These are phyloP conservation scores for Chenopodium album DNA, from an alignment of 148 eudicot genomes.

Conservation along the genomic window DNA sequence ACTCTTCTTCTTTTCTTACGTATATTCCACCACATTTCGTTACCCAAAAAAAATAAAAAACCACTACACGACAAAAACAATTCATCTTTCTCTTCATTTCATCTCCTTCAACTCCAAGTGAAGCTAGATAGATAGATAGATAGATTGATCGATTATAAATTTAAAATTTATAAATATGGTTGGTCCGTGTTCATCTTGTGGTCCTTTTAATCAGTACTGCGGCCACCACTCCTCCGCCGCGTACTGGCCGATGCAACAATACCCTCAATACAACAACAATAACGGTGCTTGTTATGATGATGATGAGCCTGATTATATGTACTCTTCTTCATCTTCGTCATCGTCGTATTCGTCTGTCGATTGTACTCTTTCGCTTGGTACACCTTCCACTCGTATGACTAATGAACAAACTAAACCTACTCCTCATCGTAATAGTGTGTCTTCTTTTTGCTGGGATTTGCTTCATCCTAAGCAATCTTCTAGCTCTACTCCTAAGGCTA, in stretches of 20 bases:
- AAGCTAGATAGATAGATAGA: too few species aligned
- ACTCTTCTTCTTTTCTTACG: neutral
- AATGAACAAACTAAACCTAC: slow-evolving; percentile 3
- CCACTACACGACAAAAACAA: neutral
- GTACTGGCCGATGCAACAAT: slow-evolving; percentile 38
- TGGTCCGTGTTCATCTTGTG: slow-evolving; percentile 54
- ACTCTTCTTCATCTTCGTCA: slow-evolving; percentile 28
- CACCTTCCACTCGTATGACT: slow-evolving; percentile 68
- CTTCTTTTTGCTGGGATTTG: slow-evolving; percentile 69
- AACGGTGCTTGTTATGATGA: slow-evolving; percentile 24
- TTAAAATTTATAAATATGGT: slow-evolving; percentile 30
- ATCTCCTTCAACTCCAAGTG: neutral
- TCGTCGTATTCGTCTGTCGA: slow-evolving; percentile 58
- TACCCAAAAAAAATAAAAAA: too few species aligned
- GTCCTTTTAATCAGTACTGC: slow-evolving; percentile 25
- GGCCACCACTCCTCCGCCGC: slow-evolving; percentile 16
- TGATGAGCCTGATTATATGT: slow-evolving; percentile 30
- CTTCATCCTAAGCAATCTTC: slow-evolving; percentile 43
- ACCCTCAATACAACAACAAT: slow-evolving; percentile 20
- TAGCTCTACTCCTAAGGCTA: slow-evolving; percentile 24
- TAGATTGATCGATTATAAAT: too few species aligned
- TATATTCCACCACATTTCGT: neutral
- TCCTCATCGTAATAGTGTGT: slow-evolving; percentile 32
- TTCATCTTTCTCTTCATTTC: too few species aligned
- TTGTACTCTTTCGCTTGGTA: slow-evolving; percentile 89